Evolutionary conservation across 139 green algal species (phyloP), one percentile per base, ranked within the genome.

Genomic region (Tetradesmus lagerheimii): DNA sequence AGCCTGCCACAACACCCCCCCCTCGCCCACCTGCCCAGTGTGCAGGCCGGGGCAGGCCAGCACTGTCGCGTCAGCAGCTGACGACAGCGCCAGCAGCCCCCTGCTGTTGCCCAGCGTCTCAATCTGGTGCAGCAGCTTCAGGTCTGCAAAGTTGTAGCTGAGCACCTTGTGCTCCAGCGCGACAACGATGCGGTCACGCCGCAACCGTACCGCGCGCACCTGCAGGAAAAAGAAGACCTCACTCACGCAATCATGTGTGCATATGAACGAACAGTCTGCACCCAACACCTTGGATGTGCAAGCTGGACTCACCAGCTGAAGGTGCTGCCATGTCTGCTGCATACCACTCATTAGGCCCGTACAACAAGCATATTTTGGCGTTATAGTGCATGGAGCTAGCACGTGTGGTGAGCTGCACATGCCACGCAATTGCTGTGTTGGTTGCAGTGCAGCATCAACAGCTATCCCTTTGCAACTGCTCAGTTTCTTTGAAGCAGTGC

Each of bases 11-110:
- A n/a, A n/a, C n/a, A n/a, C n/a, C n/a, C n/a, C n/a, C n/a, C n/a
- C n/a, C n/a, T n/a, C n/a, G n/a, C n/a, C n/a, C 80, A 97, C 96
- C 95, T 99, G 96, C 2, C 98, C 98, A 3, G 92, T 91, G 85
- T 98, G 95, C 87, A 99, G 92, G 2, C 98, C 98, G 1, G 97
- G 98, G 94, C 97, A 99, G 8, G 97, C 98, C 66, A 99, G 92
- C 79, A 99, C 97, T 0, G 95, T 98, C 29, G 90, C 91, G 62
- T 98, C 97, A 41, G 95, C 79, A 0, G 93, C 83, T n/a, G 97
- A 94, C 15, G 94, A 98, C 35, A 99, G 91, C 16, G 96, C 95
- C 50, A 98, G 90, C 25, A 99, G 92, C 27, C 98, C 98, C 38
- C 90, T 85, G 2, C 92, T 87, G 92, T 99, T 99, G 91, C 90